A percentile compares a stretch with the other conserved stretches of the same genome.
Conservation (phyloP, 2,329 filamentous ascomycete species). For the Colletotrichum cordylinicola region DNA sequence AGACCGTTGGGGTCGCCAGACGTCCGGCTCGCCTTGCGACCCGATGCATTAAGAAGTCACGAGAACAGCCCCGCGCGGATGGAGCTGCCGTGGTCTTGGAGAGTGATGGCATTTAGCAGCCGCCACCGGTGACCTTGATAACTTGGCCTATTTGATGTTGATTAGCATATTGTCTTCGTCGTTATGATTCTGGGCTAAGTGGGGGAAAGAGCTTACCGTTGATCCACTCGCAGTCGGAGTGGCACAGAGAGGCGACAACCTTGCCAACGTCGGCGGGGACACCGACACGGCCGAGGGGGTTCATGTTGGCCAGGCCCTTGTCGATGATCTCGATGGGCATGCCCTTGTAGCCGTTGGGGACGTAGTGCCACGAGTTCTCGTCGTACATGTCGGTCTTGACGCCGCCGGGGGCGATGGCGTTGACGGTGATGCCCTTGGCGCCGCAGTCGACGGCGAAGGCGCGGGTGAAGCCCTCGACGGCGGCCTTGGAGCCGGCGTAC, state of each 20-base stretch:
- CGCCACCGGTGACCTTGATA: conserved; percentile 43
- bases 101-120: conserved; percentile 8
- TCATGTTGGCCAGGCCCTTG: conserved; percentile 58
- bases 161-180: conserved; percentile 51
- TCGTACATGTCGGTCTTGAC: conserved; percentile 82
- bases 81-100: neutral
- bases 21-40: conserved; percentile 4
- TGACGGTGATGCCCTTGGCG: conserved; percentile 71
- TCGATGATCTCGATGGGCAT: conserved; percentile 61
- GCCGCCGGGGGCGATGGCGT: conserved; percentile 74
- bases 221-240: conserved; percentile 68
- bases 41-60: conserved; percentile 8
- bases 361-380: conserved; percentile 71
- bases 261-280: conserved; percentile 64
- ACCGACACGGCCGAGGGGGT: conserved; percentile 65
- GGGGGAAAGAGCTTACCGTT: conserved; percentile 54
- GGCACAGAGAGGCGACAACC: conserved; percentile 60
- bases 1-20: neutral
- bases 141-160: conserved; percentile 36
- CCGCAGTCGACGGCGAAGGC: conserved; percentile 76
- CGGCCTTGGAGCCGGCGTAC: conserved; percentile 76
- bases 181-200: neutral
- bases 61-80: conserved; percentile 5
- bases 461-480: conserved; percentile 75
- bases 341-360: conserved; percentile 58